Evolutionary conservation across 257 asterid genomes (phyloP), one percentile per base, ranked within the genome.

Genomic region (Solanum pinnatisectum): DNA sequence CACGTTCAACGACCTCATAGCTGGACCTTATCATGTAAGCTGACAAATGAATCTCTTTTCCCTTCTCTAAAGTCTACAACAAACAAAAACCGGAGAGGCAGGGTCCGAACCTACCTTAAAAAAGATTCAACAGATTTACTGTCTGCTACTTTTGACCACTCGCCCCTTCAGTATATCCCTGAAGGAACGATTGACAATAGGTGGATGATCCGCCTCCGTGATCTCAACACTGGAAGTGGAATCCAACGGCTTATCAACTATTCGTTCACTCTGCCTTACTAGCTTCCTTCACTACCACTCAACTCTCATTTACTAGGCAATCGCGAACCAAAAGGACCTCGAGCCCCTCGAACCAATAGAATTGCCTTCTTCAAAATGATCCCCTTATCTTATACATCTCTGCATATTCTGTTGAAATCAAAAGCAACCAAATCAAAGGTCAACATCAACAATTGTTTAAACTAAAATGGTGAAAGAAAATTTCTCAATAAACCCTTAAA

Each of bases 1-100:
- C 89, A 78, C 52, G 88, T 90, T 90, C 67, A 88, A 7, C 68
- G 87, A 77, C 73, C 93, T 95, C 96, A 92, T 90, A n/a, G 88
- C 72, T 81, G 32, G 83, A 87, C 84, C 87, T 89, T 88, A 52
- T 23, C 37, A 90, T 88, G 37, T 72, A 79, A 22, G 5, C 87
- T 83, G 25, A 83, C 4, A 44, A 83, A 83, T 25, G 44, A 30
- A 36, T 6, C 84, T 63, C 71, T 46, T 63, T 68, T 82, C 46
- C 18, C 65, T 49, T 88, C 83, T 88, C 84, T 71, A 11, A 88
- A 88, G 33, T 46, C 72, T 68, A 87, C 52, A 46, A 67, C 83
- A 68, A 87, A 32, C 27, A 78, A 78, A 78, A 68, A 4, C 33
- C 27, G 9, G 84, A 83, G 89, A 83, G 74, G 79, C 85, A 71